Conservation (phyloP, 2,329 filamentous ascomycete genomes). For the Fusarium euwallaceae region DNA sequence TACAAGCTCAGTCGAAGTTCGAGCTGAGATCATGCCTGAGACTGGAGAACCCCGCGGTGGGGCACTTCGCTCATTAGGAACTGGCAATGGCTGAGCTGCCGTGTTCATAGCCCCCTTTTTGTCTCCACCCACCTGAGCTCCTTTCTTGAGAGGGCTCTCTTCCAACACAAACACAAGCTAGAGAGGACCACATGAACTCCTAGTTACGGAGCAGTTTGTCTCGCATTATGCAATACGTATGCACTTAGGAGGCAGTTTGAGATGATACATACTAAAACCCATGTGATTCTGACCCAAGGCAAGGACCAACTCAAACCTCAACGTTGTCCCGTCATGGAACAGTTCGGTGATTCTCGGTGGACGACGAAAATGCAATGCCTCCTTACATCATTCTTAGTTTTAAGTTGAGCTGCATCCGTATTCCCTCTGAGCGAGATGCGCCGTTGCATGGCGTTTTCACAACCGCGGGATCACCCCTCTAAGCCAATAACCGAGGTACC, state of each 20-base stretch:
- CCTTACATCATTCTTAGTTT: not conserved
- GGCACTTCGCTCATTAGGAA: constrained; percentile 6
- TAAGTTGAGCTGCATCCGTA: not conserved
- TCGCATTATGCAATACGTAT: constrained; percentile 6
- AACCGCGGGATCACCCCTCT: constrained; percentile 18
- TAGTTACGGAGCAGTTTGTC: not conserved
- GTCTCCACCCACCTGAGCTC: constrained; percentile 28
- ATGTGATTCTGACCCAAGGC: constrained; percentile 1
- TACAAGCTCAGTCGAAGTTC: constrained; percentile 21
- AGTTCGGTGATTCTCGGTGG: not conserved
- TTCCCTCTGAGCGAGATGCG: constrained; percentile 4
- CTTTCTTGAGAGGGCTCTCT: not conserved
- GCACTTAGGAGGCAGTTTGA: not conserved
- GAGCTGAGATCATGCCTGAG: constrained; percentile 8
- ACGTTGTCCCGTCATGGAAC: not conserved
- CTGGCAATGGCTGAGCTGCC: constrained; percentile 12
- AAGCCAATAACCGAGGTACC: constrained; percentile 46
- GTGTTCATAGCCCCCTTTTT: constrained; percentile 11
- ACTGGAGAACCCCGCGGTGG: constrained; percentile 36
- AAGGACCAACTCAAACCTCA: not conserved
- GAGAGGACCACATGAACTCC: not conserved
- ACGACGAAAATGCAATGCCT: not conserved
- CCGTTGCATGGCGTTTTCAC: not conserved
- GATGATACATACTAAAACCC: not conserved
- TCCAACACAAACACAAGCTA: not conserved